Base-by-base conservation (phyloP, 495 filamentous ascomycete genomes). In the Neurospora sp. region DNA sequence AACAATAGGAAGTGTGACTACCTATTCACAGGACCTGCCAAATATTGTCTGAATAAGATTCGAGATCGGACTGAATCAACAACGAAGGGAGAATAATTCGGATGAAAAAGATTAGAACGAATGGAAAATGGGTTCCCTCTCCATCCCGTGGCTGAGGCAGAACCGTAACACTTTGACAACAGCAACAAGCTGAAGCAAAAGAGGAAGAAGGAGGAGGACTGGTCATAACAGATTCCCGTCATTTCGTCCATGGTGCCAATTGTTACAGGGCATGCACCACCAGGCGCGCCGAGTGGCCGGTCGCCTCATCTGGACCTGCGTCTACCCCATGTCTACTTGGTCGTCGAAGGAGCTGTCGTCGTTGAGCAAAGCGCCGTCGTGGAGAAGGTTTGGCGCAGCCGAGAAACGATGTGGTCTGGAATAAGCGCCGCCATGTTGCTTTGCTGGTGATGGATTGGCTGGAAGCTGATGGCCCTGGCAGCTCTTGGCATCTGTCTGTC, bases 391-490 rank as follows among this genome's bases (percentile, higher is more conserved):
- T 79, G 75, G 75, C 72, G 75, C 71, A 74, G 47, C 39, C 47
- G 22, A 35, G 53, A 27, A 65, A 65, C 27, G 27, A 18, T 35
- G 53, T 41, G 39, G 75, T 80, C 75, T 79, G 77, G 73, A 79
- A 79, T 81, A 81, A 76, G 79, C 80, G 80, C 80, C 76, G 73
- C 68, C 65, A 47, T 44, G 73, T 71, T 44, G 74, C 35, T 27
- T 73, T 74, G 71, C 44, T 69, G 74, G 61, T 68, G 65, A 31
- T 41, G 68, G 70, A 81, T 81, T 80, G 80, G 78, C 75, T 70
- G 73, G 22, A 65, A 37, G 53, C 27, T 35, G 0, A 0, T 1
- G 27, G 53, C 53, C 53, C 53, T 61, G 53, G 53, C 53, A 35
- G 53, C 53, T 65, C 53, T 65, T 35, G 53, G 53, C 53, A 65